Percentiles rank a stretch among this genome's conserved stretches.
These are phyloP conservation scores for Lipomyces orientalis DNA, from an alignment of 805 yeast species.

Conservation along the genomic window DNA sequence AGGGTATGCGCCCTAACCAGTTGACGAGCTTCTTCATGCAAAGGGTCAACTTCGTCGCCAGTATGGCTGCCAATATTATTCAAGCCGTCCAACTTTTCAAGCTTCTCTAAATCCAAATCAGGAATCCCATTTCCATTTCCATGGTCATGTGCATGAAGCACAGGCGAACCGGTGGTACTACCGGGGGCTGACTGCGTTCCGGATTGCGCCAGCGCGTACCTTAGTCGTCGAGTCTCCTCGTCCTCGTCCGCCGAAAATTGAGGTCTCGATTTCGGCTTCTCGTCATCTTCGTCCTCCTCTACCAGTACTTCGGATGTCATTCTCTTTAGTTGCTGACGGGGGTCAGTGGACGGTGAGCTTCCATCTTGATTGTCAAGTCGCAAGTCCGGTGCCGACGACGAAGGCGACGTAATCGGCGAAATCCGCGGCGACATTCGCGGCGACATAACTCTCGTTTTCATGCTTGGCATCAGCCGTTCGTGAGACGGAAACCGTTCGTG, in stretches of 20 bases:
- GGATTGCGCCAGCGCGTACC: conserved; percentile 23
- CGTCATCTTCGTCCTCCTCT: conserved; percentile 24
- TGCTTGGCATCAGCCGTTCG: not conserved
- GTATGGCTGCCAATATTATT: not conserved
- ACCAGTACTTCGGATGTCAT: not conserved
- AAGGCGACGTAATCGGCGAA: not conserved
- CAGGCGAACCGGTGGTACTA: conserved; percentile 22
- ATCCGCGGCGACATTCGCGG: not conserved
- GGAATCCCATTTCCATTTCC: conserved; percentile 6
- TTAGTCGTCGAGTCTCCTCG: conserved; percentile 27
- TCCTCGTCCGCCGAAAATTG: conserved; percentile 5
- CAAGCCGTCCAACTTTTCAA: conserved; percentile 8
- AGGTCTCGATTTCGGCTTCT: not conserved
- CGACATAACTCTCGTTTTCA: not conserved
- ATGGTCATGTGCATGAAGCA: not conserved
- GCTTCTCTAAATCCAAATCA: conserved; percentile 25
- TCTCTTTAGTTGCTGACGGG: not conserved
- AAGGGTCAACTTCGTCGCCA: conserved; percentile 16
- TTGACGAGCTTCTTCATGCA: conserved; percentile 34
- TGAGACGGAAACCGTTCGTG: not conserved
- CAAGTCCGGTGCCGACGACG: not conserved
- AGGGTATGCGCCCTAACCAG: conserved; percentile 37
- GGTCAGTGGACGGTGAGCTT: not conserved
- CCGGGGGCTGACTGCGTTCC: conserved; percentile 31
- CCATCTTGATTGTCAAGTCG: not conserved